phyloP scores from a whole-genome alignment of 208 protist genomes.

The Novymonas esmeraldas region DNA sequence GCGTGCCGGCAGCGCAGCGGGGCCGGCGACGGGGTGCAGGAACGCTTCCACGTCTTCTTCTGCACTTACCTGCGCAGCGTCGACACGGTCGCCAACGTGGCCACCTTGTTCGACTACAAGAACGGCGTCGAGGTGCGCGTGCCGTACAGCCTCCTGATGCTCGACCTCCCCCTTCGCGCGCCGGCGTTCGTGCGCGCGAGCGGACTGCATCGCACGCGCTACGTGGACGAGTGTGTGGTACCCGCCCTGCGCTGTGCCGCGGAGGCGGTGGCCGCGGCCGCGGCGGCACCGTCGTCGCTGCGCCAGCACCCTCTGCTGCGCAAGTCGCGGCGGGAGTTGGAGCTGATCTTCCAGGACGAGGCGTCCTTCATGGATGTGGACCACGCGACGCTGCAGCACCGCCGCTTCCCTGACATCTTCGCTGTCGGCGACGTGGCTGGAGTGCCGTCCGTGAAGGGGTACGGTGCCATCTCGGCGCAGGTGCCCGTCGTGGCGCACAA shows the following conservation, averaged over 20 bases:
- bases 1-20: conserved; percentile 5
- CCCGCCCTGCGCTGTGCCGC: conserved; percentile 13
- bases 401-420: conserved; percentile 73
- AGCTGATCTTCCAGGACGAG: conserved; percentile 38
- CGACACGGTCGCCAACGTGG: conserved; percentile 40
- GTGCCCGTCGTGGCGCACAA: conserved; percentile 87
- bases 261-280: background rate
- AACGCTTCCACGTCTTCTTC: conserved; percentile 41
- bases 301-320: conserved; percentile 1
- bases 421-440: conserved; percentile 85
- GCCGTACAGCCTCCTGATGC: conserved; percentile 65
- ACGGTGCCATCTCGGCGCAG: conserved; percentile 78
- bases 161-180: conserved; percentile 81
- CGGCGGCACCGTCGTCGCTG: background rate
- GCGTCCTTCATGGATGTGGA: conserved; percentile 77
- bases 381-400: conserved; percentile 75
- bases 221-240: conserved; percentile 38
- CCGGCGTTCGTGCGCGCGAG: conserved; percentile 70
- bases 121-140: conserved; percentile 47
- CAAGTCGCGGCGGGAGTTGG: conserved; percentile 16
- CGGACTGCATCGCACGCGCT: conserved; percentile 46
- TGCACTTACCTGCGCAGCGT: conserved; percentile 59
- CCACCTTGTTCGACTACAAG: conserved; percentile 77
- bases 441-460: conserved; percentile 79
- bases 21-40: background rate